phyloP scores from a whole-genome alignment of 768 basidiomycete genomes.

The Sistotremastrum suecicum region DNA sequence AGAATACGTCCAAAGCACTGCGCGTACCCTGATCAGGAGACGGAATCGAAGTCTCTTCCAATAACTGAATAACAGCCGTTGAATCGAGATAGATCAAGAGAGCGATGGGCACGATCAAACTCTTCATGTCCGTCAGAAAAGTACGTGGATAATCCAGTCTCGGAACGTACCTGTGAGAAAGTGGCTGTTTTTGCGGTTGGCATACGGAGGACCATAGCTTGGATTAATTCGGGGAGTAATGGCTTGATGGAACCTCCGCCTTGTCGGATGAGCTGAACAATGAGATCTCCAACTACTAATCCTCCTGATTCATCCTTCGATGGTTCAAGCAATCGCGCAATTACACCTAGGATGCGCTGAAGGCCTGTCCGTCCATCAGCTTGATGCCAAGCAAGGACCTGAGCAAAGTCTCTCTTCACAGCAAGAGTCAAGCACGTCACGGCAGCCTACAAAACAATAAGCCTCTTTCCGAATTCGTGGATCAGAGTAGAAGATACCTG shows the following conservation, averaged over 20 bases:
- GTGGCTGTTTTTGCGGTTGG: constrained; percentile 76
- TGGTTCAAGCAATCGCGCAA: constrained; percentile 60
- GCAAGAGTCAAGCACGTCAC: constrained; percentile 69
- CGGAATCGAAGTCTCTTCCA: no score
- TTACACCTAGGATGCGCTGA: constrained; percentile 54
- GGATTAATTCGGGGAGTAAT: constrained; percentile 75
- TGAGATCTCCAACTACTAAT: constrained; percentile 84
- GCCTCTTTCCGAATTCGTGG: neutral
- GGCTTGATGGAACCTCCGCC: constrained; percentile 71
- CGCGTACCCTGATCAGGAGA: constrained; percentile 31
- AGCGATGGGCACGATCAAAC: constrained; percentile 83
- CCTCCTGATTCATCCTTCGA: constrained; percentile 85
- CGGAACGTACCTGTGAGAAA: constrained; percentile 63
- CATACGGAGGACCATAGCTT: constrained; percentile 74
- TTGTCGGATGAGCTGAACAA: constrained; percentile 81
- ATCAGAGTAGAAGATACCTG: constrained; percentile 32
- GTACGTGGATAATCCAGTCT: neutral
- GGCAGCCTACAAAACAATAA: constrained; percentile 45
- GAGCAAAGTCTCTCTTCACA: constrained; percentile 75
- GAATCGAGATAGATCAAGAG: constrained; percentile 54
- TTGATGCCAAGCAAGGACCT: constrained; percentile 68
- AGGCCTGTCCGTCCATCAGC: constrained; percentile 58
- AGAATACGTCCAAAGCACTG: constrained; percentile 70
- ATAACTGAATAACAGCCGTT: no score
- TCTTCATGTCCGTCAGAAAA: constrained; percentile 26